Base-by-base conservation (phyloP, 768 basidiomycete species). In the Lepiota subincarnata region DNA sequence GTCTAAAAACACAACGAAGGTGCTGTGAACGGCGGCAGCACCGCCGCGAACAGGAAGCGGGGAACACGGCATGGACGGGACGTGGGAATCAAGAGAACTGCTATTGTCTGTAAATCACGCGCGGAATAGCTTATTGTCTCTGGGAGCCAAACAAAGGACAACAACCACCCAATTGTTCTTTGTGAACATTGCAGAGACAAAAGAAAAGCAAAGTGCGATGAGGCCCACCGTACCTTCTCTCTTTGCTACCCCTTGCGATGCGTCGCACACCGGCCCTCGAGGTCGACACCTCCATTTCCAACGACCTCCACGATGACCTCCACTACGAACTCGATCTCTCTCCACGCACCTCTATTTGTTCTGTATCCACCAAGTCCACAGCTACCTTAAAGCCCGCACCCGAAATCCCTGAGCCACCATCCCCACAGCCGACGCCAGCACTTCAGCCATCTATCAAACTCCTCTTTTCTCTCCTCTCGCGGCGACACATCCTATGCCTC, bases 391-490 rank as follows among this genome's bases (percentile, higher is more conserved):
- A 55, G 41, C n/a, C 34, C 37, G 22, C 39, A 8, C 18, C 44
- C 39, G 40, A 51, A 6, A 11, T 11, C 4, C 28, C n/a, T 11
- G 45, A 35, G 31, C 36, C 50, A 31, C 40, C 11, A 35, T 28
- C 31, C 16, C 22, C 34, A 47, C 38, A 28, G n/a, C 19, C 39
- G 19, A 28, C 58, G 45, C 41, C 59, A 46, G 38, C 49, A 41
- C 18, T 52, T 48, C 56, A 51, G 36, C 71, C 51, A 84, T 79
- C 82, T 0, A 73, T 88, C 57, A 71, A 74, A 39, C 75, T 86
- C 5, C 79, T 92, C 50, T 92, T 89, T 64, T 80, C 82, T 8
- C 78, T 85, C 61, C 72, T 86, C 57, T 73, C 83, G 0, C 70
- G 74, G 10, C 73, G 78, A 46, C 84, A 89, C 58, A 63, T 77